Conservation (phyloP, 2,329 filamentous ascomycete species). For the Colletotrichum tropicicola region DNA sequence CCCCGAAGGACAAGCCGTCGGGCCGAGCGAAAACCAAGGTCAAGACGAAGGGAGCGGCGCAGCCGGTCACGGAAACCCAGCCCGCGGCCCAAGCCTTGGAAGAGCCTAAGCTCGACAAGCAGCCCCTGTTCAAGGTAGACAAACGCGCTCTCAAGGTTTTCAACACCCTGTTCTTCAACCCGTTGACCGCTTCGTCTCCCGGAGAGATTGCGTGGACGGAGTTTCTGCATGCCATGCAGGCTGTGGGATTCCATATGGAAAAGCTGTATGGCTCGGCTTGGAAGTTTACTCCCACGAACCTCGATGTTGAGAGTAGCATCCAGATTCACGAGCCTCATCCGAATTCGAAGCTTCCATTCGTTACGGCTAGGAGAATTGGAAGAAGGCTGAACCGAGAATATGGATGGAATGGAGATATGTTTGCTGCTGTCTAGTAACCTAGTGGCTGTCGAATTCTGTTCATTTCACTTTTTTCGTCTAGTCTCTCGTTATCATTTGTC, state of each 20-base stretch:
- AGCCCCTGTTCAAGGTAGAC: constrained; percentile 36
- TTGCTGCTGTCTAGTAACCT: constrained; percentile 38
- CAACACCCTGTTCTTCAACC: constrained; percentile 51
- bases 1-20: background rate
- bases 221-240: constrained; percentile 60
- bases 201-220: constrained; percentile 63
- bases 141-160: constrained; percentile 44
- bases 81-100: constrained; percentile 13
- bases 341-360: constrained; percentile 57
- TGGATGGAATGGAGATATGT: constrained; percentile 58
- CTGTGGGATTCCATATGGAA: constrained; percentile 58
- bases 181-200: constrained; percentile 41
- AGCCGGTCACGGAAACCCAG: background rate
- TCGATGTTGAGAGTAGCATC: constrained; percentile 57
- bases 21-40: background rate
- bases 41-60: constrained; percentile 2
- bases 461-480: no score
- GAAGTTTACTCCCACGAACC: constrained; percentile 59
- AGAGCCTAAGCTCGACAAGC: constrained; percentile 14
- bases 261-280: constrained; percentile 70
- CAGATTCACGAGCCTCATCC: constrained; percentile 71
- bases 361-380: constrained; percentile 54
- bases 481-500: no score
- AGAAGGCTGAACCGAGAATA: constrained; percentile 58
- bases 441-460: background rate